phyloP scores from a whole-genome alignment of 225 moss, liverwort and hornwort genomes.

The Sphagnum contortum region DNA sequence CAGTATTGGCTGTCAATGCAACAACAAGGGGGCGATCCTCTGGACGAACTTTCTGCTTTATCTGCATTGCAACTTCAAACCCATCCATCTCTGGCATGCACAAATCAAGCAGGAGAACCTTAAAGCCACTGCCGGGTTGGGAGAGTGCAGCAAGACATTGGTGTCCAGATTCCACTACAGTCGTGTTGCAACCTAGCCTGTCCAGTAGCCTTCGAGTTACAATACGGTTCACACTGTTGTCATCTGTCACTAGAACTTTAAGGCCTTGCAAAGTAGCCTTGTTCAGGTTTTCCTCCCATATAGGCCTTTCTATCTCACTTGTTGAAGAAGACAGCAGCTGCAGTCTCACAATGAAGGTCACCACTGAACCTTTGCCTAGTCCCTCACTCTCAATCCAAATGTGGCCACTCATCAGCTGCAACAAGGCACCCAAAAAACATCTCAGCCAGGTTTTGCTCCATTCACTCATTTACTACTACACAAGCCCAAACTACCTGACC shows the following conservation, averaged over 20 bases:
- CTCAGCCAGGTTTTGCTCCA: not conserved
- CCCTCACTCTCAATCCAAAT: constrained; percentile 67
- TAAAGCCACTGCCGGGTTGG: constrained; percentile 35
- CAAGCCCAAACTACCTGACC: not conserved
- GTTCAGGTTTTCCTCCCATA: constrained; percentile 29
- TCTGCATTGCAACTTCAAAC: constrained; percentile 49
- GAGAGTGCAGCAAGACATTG: constrained; percentile 38
- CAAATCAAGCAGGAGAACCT: constrained; percentile 49
- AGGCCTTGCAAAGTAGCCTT: constrained; percentile 42
- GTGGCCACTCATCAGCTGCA: constrained; percentile 60
- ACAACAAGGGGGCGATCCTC: constrained; percentile 48
- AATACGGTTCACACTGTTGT: constrained; percentile 64
- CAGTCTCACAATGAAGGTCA: constrained; percentile 47
- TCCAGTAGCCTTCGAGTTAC: constrained; percentile 49
- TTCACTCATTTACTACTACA: not conserved
- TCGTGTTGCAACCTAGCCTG: constrained; percentile 38
- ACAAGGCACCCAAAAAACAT: not conserved
- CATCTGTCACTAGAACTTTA: constrained; percentile 55
- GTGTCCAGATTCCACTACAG: constrained; percentile 49
- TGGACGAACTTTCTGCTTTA: constrained; percentile 49
- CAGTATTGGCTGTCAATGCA: constrained; percentile 59
- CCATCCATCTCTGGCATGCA: constrained; percentile 85
- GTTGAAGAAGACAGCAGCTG: constrained; percentile 34
- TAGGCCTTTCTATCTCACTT: constrained; percentile 30
- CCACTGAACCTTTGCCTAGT: constrained; percentile 30